Percentiles rank a stretch among this genome's conserved stretches.
Conservation (phyloP, 345 rosid species). For the Limnanthes douglasii region DNA sequence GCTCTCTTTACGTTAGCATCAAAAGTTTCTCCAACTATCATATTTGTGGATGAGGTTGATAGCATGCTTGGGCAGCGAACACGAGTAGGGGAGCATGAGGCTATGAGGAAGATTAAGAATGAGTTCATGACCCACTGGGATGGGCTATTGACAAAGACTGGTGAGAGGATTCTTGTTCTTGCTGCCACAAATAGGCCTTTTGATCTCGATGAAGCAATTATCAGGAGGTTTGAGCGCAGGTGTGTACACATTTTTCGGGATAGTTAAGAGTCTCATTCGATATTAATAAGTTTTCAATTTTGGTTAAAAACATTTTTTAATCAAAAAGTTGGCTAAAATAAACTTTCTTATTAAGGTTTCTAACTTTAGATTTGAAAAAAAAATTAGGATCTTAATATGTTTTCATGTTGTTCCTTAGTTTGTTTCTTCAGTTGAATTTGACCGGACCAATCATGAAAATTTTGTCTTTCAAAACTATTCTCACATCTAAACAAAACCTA, state of each 20-base stretch:
- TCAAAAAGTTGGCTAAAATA: too few relatives aligned
- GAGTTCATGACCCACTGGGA: slow-evolving; percentile 99
- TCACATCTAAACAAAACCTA: too few relatives aligned
- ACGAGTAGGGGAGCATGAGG: slow-evolving; percentile 94
- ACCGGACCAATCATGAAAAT: too few relatives aligned
- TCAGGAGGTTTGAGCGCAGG: slow-evolving; percentile 97
- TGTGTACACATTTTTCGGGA: slow-evolving; percentile 8
- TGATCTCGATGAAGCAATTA: slow-evolving; percentile 99
- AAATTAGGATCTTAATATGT: too few relatives aligned
- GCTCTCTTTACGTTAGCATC: slow-evolving; percentile 89
- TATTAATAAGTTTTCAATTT: neutral
- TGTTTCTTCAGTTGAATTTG: too few relatives aligned
- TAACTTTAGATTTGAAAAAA: too few relatives aligned
- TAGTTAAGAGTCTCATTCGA: neutral
- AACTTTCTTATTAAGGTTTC: too few relatives aligned
- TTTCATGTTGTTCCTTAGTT: too few relatives aligned
- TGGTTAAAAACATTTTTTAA: too few relatives aligned
- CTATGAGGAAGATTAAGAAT: slow-evolving; percentile 93
- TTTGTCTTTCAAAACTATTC: too few relatives aligned
- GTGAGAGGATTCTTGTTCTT: slow-evolving; percentile 86
- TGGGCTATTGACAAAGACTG: slow-evolving; percentile 76
- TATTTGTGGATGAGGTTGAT: slow-evolving; percentile 95
- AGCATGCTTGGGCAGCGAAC: slow-evolving; percentile 99
- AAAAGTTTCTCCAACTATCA: slow-evolving; percentile 93
- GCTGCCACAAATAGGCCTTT: slow-evolving; percentile 99